These are phyloP conservation scores for Bassia scoparia DNA, from an alignment of 148 eudicot species.

Conservation along the genomic window DNA sequence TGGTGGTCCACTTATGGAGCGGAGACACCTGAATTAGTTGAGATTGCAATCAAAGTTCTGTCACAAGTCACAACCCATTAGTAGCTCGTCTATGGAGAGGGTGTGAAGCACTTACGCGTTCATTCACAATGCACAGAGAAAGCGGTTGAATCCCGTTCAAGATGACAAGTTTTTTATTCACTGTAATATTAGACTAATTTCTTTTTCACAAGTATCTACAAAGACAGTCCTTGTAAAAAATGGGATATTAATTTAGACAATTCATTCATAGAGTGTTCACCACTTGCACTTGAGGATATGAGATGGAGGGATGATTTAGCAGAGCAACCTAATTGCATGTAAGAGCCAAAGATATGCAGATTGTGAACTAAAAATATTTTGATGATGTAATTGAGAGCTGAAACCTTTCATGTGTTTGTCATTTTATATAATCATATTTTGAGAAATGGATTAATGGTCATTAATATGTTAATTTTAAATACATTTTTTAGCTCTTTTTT, in stretches of 20 bases:
- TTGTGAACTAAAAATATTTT: too few species aligned
- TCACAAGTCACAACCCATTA: constrained; percentile 17
- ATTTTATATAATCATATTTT: too few species aligned
- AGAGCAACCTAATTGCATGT: too few species aligned
- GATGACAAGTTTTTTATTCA: constrained; percentile 24
- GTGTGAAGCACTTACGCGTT: constrained; percentile 15
- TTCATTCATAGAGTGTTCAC: background rate
- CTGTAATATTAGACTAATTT: background rate
- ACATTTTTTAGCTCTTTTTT: too few species aligned
- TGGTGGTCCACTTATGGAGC: constrained; percentile 25
- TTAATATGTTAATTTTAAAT: too few species aligned
- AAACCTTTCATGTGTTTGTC: too few species aligned
- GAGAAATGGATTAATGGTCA: too few species aligned
- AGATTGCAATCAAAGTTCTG: constrained; percentile 7
- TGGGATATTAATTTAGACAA: background rate
- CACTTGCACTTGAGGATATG: too few species aligned
- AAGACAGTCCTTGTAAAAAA: background rate
- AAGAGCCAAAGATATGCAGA: too few species aligned
- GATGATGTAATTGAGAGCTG: too few species aligned
- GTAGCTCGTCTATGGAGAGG: constrained; percentile 11
- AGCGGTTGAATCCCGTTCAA: background rate
- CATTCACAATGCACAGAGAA: constrained; percentile 16
- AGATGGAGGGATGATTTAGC: too few species aligned
- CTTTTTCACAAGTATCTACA: background rate
- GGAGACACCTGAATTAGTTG: constrained; percentile 5